Evolutionary conservation across 2,329 filamentous ascomycete genomes (phyloP).

Genomic region (Arthrinium puccinioides): DNA sequence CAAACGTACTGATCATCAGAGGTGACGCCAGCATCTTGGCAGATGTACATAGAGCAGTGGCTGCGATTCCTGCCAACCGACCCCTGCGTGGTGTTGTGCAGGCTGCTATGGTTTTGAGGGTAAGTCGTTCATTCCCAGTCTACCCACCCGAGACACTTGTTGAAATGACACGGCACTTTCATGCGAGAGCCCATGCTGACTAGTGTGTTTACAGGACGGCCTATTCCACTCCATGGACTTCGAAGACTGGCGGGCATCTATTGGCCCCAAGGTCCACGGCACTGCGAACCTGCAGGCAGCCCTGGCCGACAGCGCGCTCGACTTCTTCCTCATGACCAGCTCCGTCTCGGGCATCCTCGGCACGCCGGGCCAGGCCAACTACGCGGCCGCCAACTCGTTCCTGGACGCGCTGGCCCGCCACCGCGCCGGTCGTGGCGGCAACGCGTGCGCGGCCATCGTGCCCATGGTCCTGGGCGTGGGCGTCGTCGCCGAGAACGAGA

Average conservation of each 20-base stretch:
- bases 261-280: constrained; percentile 11
- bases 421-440: constrained; percentile 3
- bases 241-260: constrained; percentile 1
- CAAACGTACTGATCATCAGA: constrained; percentile 6
- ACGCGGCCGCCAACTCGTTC: constrained; percentile 14
- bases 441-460: constrained; percentile 9
- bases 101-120: constrained; percentile 16
- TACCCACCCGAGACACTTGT: neutral
- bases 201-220: constrained; percentile 4
- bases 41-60: constrained; percentile 7
- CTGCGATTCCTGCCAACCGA: constrained; percentile 2
- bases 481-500: constrained; percentile 12
- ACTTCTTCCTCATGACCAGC: constrained; percentile 18
- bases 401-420: constrained; percentile 13
- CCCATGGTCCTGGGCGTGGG: constrained; percentile 15
- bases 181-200: too few species aligned
- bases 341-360: constrained; percentile 14
- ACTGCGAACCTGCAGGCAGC: constrained; percentile 8
- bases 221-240: constrained; percentile 8
- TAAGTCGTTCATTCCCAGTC: constrained; percentile 2
- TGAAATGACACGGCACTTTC: too few species aligned
- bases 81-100: constrained; percentile 17
- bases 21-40: constrained; percentile 7
- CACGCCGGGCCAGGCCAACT: constrained; percentile 13
- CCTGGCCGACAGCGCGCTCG: constrained; percentile 5